phyloP scores from a whole-genome alignment of 2,329 filamentous ascomycete genomes.

The Talaromyces sp. region DNA sequence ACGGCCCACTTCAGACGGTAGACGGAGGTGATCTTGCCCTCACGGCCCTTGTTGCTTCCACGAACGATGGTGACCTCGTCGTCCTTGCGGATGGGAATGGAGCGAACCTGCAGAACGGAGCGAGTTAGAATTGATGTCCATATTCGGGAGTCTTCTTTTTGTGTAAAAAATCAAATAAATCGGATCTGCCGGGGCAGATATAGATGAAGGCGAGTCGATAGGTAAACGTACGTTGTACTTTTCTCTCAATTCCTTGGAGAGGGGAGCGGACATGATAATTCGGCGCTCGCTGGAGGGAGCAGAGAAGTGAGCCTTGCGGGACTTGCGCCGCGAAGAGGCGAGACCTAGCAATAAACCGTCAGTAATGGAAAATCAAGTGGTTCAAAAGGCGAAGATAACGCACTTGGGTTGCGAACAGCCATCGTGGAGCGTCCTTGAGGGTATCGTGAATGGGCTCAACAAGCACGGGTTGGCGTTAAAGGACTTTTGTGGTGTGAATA shows the following conservation, averaged over 20 bases:
- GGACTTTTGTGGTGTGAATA: not conserved
- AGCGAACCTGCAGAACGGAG: conserved; percentile 14
- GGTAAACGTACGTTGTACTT: conserved; percentile 82
- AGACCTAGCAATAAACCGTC: conserved; percentile 25
- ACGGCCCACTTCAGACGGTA: conserved; percentile 98
- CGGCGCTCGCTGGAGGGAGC: conserved; percentile 92
- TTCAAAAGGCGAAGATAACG: not conserved
- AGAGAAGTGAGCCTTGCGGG: conserved; percentile 96
- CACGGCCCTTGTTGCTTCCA: conserved; percentile 91
- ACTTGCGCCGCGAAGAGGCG: conserved; percentile 88
- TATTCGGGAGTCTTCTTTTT: conserved; percentile 7
- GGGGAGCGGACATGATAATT: conserved; percentile 92
- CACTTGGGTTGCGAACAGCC: not conserved
- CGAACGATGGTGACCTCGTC: conserved; percentile 91
- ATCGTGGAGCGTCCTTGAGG: not conserved
- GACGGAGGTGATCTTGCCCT: conserved; percentile 96
- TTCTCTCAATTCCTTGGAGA: conserved; percentile 95
- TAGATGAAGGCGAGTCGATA: not conserved
- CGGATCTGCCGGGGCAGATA: not conserved
- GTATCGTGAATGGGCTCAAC: not conserved
- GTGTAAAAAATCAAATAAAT: not conserved
- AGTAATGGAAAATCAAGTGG: conserved; percentile 3
- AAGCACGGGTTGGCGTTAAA: not conserved
- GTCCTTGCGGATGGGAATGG: conserved; percentile 82
- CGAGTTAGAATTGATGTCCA: conserved; percentile 9